Conservation (phyloP, 805 yeast species). For the Zygosaccharomyces kombuchaensis region DNA sequence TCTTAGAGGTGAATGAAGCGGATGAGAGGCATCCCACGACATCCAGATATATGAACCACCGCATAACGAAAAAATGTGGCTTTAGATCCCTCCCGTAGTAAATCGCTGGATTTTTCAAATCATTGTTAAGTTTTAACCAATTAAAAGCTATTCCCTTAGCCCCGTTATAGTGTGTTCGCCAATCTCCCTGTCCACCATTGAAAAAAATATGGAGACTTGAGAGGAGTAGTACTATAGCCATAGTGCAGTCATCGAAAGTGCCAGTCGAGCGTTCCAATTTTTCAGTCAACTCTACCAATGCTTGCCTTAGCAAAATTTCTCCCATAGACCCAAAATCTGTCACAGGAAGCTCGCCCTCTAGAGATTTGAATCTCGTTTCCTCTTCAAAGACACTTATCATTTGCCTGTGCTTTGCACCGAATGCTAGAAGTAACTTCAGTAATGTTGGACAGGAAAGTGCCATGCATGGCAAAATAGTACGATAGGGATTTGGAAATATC, state of each 20-base stretch:
- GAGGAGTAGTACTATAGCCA: slow-evolving; percentile 56
- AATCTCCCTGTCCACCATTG: slow-evolving; percentile 42
- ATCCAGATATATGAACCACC: slow-evolving; percentile 70
- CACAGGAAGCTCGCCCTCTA: slow-evolving; percentile 5
- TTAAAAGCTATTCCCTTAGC: slow-evolving; percentile 55
- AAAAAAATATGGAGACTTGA: slow-evolving; percentile 52
- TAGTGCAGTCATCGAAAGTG: slow-evolving; percentile 44
- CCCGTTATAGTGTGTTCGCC: slow-evolving; percentile 64
- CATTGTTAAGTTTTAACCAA: slow-evolving; percentile 12
- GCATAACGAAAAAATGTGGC: slow-evolving; percentile 47
- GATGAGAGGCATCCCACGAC: slow-evolving; percentile 60
- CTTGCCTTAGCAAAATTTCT: slow-evolving; percentile 10
- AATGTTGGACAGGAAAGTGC: slow-evolving; percentile 56
- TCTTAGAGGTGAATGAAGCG: slow-evolving; percentile 28
- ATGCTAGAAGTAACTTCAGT: slow-evolving; percentile 52
- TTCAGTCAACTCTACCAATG: slow-evolving; percentile 7
- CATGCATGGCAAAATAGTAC: slow-evolving; percentile 58
- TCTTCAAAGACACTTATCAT: slow-evolving; percentile 14
- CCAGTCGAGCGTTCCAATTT: slow-evolving; percentile 26
- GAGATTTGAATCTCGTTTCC: not conserved
- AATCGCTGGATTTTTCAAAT: slow-evolving; percentile 7
- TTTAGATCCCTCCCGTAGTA: slow-evolving; percentile 17
- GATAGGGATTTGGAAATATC: slow-evolving; percentile 59
- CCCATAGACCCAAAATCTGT: slow-evolving; percentile 2
- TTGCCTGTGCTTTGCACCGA: slow-evolving; percentile 42